Conservation (phyloP, 345 rosid genomes). For the Bruguiera sexangula region DNA sequence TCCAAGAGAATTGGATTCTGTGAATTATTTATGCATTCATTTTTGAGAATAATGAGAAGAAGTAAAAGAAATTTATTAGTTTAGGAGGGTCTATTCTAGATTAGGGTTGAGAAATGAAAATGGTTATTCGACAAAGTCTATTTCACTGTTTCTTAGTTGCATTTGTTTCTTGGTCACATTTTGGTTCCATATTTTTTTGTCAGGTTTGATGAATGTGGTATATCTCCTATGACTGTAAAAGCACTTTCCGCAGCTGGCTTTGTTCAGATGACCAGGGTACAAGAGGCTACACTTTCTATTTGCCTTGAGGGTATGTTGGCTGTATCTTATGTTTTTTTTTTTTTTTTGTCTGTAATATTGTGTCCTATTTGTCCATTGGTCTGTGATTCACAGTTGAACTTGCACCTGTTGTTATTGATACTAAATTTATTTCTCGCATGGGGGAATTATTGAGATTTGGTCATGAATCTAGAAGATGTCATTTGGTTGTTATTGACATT, state of each 20-base stretch:
- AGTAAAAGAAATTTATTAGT: not conserved
- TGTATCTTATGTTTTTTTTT: not conserved
- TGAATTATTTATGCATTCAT: too few relatives aligned
- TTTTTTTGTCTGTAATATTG: not conserved
- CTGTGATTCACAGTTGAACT: too few relatives aligned
- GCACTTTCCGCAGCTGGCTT: slow-evolving; percentile 78
- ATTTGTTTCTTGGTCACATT: slow-evolving; percentile 3
- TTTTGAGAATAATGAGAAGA: not conserved
- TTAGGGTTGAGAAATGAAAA: not conserved
- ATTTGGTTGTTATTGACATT: too few relatives aligned
- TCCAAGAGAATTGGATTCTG: not conserved
- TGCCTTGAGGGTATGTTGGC: slow-evolving; percentile 64
- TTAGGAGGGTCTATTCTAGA: not conserved
- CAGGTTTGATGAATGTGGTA: slow-evolving; percentile 77
- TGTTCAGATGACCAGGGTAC: slow-evolving; percentile 82
- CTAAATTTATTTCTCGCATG: too few relatives aligned
- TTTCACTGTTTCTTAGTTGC: not conserved
- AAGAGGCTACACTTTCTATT: slow-evolving; percentile 71
- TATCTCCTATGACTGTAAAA: slow-evolving; percentile 78
- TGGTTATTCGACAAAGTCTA: not conserved
- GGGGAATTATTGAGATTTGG: too few relatives aligned
- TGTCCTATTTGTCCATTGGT: not conserved
- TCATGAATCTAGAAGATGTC: too few relatives aligned
- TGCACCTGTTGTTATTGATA: too few relatives aligned
- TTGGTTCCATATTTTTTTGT: slow-evolving; percentile 15